Evolutionary conservation across 2,329 filamentous ascomycete genomes (phyloP).

Genomic region (Neofusicoccum cordaticola): DNA sequence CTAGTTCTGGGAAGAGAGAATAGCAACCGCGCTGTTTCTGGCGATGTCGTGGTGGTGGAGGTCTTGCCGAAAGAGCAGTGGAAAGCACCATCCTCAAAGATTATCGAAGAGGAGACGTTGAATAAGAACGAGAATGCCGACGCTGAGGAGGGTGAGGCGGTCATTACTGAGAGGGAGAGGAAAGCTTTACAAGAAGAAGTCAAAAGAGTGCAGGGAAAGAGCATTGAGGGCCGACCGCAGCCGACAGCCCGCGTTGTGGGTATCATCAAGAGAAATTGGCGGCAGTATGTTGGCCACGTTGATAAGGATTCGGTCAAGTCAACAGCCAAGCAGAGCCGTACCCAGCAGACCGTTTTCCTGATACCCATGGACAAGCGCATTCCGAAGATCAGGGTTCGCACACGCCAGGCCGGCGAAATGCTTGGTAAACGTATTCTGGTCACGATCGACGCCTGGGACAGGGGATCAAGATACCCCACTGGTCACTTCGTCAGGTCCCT

Average conservation of each 20-base stretch:
- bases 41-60: constrained; percentile 90
- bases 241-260: constrained; percentile 92
- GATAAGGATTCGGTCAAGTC: constrained; percentile 80
- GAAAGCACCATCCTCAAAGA: constrained; percentile 93
- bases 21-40: constrained; percentile 90
- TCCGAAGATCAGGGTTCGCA: constrained; percentile 91
- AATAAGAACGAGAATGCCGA: constrained; percentile 95
- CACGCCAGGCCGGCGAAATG: constrained; percentile 83
- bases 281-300: constrained; percentile 95
- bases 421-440: constrained; percentile 89
- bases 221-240: constrained; percentile 72
- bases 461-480: constrained; percentile 85
- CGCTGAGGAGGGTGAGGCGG: constrained; percentile 65
- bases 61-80: constrained; percentile 91
- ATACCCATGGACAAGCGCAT: constrained; percentile 98
- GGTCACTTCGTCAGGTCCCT: constrained; percentile 93
- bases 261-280: constrained; percentile 92
- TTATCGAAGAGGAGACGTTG: constrained; percentile 88
- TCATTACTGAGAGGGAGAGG: constrained; percentile 86
- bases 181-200: constrained; percentile 88
- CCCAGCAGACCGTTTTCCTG: constrained; percentile 89
- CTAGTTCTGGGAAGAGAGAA: constrained; percentile 89
- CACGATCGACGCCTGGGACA: constrained; percentile 92
- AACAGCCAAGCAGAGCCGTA: constrained; percentile 70
- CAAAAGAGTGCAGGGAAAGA: constrained; percentile 75